Evolutionary conservation across 75 land plant species (phyloP).

Genomic region (Ceratopteris richardii): DNA sequence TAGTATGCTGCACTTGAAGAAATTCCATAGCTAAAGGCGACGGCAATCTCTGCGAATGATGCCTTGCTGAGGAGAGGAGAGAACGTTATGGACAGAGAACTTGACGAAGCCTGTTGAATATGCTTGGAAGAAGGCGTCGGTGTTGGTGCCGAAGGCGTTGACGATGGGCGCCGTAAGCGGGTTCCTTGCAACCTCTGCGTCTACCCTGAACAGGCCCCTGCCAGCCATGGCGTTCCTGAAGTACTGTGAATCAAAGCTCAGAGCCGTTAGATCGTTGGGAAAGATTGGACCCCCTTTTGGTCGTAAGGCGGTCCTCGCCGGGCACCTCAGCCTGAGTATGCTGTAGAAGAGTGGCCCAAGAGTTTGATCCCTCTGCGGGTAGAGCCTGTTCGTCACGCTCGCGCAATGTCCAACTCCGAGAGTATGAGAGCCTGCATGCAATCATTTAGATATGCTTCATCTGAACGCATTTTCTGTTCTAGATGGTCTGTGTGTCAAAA

Average conservation of each 20-base stretch:
- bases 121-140: constrained; percentile 9
- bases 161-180: constrained; percentile 10
- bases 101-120: constrained; percentile 14
- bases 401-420: constrained; percentile 20
- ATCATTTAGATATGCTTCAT: too few species aligned
- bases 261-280: constrained; percentile 12
- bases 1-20: too few species aligned
- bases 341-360: constrained; percentile 1
- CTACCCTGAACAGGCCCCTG: constrained; percentile 13
- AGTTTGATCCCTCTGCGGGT: constrained; percentile 4
- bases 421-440: constrained; percentile 21
- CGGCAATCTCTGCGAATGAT: constrained; percentile 10
- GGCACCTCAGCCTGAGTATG: constrained; percentile 1
- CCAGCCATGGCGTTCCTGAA: constrained; percentile 8
- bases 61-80: constrained; percentile 8
- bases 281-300: neutral
- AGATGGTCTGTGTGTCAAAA: too few species aligned
- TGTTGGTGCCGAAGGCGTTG: constrained; percentile 3
- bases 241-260: constrained; percentile 20
- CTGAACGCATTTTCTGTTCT: too few species aligned
- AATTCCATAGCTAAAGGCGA: too few species aligned
- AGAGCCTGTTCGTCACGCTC: constrained; percentile 15
- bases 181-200: constrained; percentile 5
- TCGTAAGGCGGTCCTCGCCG: neutral
- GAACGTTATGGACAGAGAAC: constrained; percentile 4